Percentiles rank a stretch among this genome's conserved stretches.
phyloP scores from a whole-genome alignment of 2,329 filamentous ascomycete species.

The Colletotrichum lindemuthianum region DNA sequence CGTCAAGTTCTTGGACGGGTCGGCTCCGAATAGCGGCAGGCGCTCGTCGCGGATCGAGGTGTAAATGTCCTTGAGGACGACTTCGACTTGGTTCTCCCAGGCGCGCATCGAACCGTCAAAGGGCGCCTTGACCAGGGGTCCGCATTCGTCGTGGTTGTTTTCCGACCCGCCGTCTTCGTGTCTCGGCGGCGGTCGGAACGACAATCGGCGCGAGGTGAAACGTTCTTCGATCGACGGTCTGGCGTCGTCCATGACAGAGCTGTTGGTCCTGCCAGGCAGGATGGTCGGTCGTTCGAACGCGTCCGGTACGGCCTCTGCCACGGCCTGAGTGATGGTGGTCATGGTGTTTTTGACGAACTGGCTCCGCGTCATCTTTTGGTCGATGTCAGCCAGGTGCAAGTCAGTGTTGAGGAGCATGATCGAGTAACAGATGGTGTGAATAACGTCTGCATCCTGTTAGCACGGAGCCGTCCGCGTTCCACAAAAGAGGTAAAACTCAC shows the following conservation, averaged over 20 bases:
- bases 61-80: constrained; percentile 93
- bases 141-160: constrained; percentile 65
- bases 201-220: constrained; percentile 52
- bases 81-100: constrained; percentile 91
- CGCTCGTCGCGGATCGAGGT: constrained; percentile 86
- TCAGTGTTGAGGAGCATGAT: constrained; percentile 96
- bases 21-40: constrained; percentile 85
- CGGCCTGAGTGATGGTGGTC: constrained; percentile 83
- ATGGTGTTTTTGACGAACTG: constrained; percentile 98
- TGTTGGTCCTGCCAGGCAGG: constrained; percentile 55
- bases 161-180: constrained; percentile 47
- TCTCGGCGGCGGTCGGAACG: constrained; percentile 61
- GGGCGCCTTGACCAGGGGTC: constrained; percentile 79
- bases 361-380: constrained; percentile 92
- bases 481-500: constrained; percentile 58
- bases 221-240: constrained; percentile 50
- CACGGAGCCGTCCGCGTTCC: not conserved
- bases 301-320: constrained; percentile 76
- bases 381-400: constrained; percentile 93
- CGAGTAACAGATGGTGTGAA: constrained; percentile 97
- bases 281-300: constrained; percentile 70
- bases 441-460: constrained; percentile 73
- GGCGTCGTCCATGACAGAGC: constrained; percentile 41
- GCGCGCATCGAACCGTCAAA: constrained; percentile 79
- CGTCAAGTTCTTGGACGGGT: constrained; percentile 54